A percentile compares a stretch with the other conserved stretches of the same genome.
These are phyloP conservation scores for Myriosclerotinia duriaeana DNA, from an alignment of 2,329 filamentous ascomycete genomes.

Conservation along the genomic window DNA sequence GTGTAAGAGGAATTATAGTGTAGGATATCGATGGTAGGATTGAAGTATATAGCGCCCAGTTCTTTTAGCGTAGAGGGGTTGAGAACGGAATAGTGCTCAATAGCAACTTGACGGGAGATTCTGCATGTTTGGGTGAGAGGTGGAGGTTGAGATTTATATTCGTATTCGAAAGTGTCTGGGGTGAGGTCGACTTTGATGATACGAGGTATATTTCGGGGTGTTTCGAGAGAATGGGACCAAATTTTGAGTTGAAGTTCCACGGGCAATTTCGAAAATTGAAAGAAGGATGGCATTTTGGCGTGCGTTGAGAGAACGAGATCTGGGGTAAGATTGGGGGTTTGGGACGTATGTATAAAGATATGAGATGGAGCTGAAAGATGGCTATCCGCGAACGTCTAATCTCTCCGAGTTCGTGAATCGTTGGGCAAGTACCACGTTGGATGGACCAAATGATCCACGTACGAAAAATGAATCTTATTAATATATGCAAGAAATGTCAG, in stretches of 20 bases:
- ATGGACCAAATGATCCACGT: background rate
- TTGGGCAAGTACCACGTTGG: constrained; percentile 2
- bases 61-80: background rate
- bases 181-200: background rate
- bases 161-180: background rate
- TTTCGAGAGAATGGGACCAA: constrained; percentile 8
- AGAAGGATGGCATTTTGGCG: constrained; percentile 10
- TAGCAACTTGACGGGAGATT: constrained; percentile 12
- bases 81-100: background rate
- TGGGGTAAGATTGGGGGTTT: background rate
- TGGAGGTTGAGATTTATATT: constrained; percentile 13
- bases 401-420: constrained; percentile 1
- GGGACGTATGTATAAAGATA: background rate
- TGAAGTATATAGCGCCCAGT: constrained; percentile 11
- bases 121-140: constrained; percentile 8
- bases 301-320: background rate
- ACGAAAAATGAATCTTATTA: background rate
- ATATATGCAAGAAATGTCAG: background rate
- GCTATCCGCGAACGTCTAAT: background rate
- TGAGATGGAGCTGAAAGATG: background rate
- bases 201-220: constrained; percentile 7
- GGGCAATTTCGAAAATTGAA: constrained; percentile 2
- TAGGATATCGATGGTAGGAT: constrained; percentile 3
- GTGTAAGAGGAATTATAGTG: constrained; percentile 4
- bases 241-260: constrained; percentile 18